These are phyloP conservation scores for Aspergillus haitiensis DNA, from an alignment of 495 filamentous ascomycete genomes.

Conservation along the genomic window DNA sequence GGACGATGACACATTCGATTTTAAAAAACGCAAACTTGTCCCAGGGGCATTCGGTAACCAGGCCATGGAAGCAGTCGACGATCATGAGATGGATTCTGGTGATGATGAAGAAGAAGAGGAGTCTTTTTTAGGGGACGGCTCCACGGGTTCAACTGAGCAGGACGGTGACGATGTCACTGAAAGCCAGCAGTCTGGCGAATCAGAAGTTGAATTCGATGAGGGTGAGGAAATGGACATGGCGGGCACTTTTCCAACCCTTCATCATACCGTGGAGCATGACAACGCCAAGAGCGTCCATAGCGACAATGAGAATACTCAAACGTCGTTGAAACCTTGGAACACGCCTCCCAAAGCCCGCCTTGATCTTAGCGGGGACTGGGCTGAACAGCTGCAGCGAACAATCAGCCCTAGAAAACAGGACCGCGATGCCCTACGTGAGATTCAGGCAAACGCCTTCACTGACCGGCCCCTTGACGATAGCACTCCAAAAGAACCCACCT, in stretches of 20 bases:
- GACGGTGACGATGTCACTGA: conserved; percentile 62
- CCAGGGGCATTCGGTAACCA: conserved; percentile 76
- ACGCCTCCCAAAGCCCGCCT: conserved; percentile 63
- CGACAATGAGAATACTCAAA: conserved; percentile 48
- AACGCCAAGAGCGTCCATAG: conserved; percentile 44
- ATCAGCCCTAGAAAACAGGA: conserved; percentile 88
- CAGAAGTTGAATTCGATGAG: conserved; percentile 69
- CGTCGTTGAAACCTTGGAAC: conserved; percentile 43
- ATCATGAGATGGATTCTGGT: conserved; percentile 40
- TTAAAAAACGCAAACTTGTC: conserved; percentile 67
- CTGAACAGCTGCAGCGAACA: conserved; percentile 85
- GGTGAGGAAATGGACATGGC: conserved; percentile 76
- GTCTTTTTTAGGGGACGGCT: conserved; percentile 91
- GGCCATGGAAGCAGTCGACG: conserved; percentile 55
- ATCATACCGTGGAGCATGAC: conserved; percentile 66
- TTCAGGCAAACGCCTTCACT: conserved; percentile 55
- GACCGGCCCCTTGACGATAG: conserved; percentile 38
- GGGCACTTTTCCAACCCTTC: conserved; percentile 65
- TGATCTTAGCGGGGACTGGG: conserved; percentile 70
- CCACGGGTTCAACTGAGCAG: conserved; percentile 73
- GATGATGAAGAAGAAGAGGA: conserved; percentile 50
- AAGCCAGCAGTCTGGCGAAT: conserved; percentile 57
- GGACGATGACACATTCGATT: conserved; percentile 82
- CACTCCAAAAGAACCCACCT: conserved; percentile 33
- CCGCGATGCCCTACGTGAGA: conserved; percentile 63